Evolutionary conservation across 1,284 basidiomycete species (phyloP), one percentile per base, ranked within the genome.

Genomic region (Tylopilus sp.): DNA sequence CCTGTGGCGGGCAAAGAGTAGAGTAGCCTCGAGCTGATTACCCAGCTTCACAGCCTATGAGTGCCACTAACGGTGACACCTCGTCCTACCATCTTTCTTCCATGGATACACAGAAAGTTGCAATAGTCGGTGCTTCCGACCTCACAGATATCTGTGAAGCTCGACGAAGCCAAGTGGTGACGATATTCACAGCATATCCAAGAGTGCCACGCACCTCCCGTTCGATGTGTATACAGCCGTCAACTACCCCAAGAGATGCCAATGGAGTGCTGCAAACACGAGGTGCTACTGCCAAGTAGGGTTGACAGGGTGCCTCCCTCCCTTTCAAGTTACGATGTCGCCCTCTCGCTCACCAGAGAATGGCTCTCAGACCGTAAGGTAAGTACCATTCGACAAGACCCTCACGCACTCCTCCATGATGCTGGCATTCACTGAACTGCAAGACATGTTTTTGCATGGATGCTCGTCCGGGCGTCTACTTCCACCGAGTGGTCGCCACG

Each of bases 201-300:
- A n/a, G 26, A 29, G 30, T 29, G 37, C 10, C 12, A 60, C 58
- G 42, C 41, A 44, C 55, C 37, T 31, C 6, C 21, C 21, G 21
- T 24, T 24, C 6, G 21, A 18, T 18, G 35, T 28, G 28, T 17
- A 26, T 9, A 10, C 21, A 28, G 30, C 15, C 3, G 17, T 14
- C 18, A 26, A 9, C 26, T 26, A 26, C 24, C 15, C 15, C 33
- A 38, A 10, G 17, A 2, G 28, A 36, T 24, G 17, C 21, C n/a
- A 7, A 30, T 3, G 7, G 18, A 49, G 28, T 2, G 10, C 29
- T n/a, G 30, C 20, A 31, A 18, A 51, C 15, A 29, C 26, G 29
- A 41, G 30, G 17, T 17, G 30, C 30, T 30, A 48, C 35, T 20
- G 3, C 17, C 17, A 34, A 26, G 10, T 6, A 7, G 5, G 29